Evolutionary conservation across 306 rosid genomes (phyloP).

Genomic region (Mimosa pudica): DNA sequence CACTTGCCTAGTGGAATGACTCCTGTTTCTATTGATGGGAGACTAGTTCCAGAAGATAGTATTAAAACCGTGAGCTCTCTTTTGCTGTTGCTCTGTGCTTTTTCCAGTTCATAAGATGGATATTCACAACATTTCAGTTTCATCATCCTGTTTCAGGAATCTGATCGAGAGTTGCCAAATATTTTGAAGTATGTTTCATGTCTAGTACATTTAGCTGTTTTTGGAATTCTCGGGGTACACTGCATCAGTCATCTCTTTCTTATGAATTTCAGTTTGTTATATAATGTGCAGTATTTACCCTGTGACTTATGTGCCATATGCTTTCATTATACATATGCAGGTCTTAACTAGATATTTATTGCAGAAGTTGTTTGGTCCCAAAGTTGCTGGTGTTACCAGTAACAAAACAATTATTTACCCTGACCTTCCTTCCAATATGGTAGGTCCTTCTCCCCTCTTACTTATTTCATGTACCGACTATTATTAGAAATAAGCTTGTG

Average conservation of each 20-base stretch:
- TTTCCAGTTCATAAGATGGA: background rate
- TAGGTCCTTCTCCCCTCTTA: conserved; percentile 52
- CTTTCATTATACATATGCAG: conserved; percentile 35
- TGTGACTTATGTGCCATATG: conserved; percentile 1
- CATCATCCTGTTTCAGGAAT: conserved; percentile 17
- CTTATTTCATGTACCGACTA: background rate
- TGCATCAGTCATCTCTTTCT: background rate
- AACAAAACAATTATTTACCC: conserved; percentile 47
- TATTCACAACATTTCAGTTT: background rate
- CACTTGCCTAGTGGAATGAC: background rate
- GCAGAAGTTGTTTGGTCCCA: conserved; percentile 59
- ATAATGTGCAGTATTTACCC: background rate
- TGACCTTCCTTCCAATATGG: conserved; percentile 78
- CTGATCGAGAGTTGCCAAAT: conserved; percentile 4
- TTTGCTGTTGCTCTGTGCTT: background rate
- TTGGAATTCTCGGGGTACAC: conserved; percentile 31
- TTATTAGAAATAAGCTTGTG: background rate
- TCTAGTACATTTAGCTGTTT: conserved; percentile 18
- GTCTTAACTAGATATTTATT: conserved; percentile 57
- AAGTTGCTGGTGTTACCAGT: conserved; percentile 46
- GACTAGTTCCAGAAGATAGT: background rate
- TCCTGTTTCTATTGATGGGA: background rate
- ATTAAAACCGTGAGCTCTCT: background rate
- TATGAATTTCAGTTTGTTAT: background rate
- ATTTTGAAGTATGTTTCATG: conserved; percentile 22